Evolutionary conservation across 2,329 filamentous ascomycete species (phyloP), one percentile per base, ranked within the genome.

Genomic region (Hymenoscyphus linearis): DNA sequence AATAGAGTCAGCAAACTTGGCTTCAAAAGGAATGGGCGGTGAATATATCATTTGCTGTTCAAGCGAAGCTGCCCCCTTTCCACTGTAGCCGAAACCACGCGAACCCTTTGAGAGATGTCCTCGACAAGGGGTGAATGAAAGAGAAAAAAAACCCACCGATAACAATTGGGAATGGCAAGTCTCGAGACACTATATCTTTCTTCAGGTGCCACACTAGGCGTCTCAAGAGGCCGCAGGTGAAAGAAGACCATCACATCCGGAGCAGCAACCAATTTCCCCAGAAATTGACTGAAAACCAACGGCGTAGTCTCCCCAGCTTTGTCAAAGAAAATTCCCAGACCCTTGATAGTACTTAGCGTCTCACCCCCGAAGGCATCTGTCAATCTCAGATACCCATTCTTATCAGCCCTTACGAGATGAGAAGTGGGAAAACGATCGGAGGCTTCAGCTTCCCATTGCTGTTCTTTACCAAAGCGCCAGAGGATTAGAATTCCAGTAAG

Each of bases 401-500:
- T 27, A 59, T 50, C 64, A 61, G 59, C 71, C 44, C 58, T 63
- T 57, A 78, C 76, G 62, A 78, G 76, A 60, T 77, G 76, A 7
- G 76, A 79, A 7, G 79, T 78, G 34, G 78, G 77, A 62, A 85
- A 78, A 2, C 80, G 78, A 65, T 90, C 87, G 57, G 80, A 78
- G 0, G 81, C 80, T 74, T 92, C 89, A 2, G 88, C 85, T 13
- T 75, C 76, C 89, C 89, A 92, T 69, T 93, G 89, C 61, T 84
- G 81, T 69, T 91, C 88, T 71, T 92, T 92, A 16, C 89, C 89
- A 68, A 85, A 92, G 37, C 89, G 82, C 89, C 89, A 93, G 12
- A 91, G 79, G 7, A 90, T 79, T 68, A 92, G 88, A 35, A 91
- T 74, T 52, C 75, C 76, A 0, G 85, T 80, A 1, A 92, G 79